Conservation (phyloP, 2,329 filamentous ascomycete species). For the Exophiala sp. region DNA sequence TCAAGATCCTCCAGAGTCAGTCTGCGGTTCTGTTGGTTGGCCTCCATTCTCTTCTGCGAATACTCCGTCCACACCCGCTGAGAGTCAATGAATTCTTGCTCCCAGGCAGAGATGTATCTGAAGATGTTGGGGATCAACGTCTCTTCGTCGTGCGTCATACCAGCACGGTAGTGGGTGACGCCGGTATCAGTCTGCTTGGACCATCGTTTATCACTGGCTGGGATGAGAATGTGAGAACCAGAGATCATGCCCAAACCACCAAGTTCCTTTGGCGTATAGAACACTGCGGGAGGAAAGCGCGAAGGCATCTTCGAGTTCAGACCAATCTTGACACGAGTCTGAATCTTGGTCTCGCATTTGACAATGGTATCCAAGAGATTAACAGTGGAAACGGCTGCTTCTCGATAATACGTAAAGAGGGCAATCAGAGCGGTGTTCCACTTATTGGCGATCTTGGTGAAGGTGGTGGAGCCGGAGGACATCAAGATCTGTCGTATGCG, state of each 20-base stretch:
- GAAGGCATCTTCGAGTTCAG: constrained; percentile 99
- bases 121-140: constrained; percentile 98
- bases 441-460: constrained; percentile 99
- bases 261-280: constrained; percentile 97
- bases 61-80: constrained; percentile 99
- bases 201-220: constrained; percentile 95
- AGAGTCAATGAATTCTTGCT: constrained; percentile 97
- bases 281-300: constrained; percentile 94
- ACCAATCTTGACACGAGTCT: constrained; percentile 97
- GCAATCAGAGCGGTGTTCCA: constrained; percentile 98
- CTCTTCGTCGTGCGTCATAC: constrained; percentile 98
- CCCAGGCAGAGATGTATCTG: constrained; percentile 98
- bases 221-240: constrained; percentile 94
- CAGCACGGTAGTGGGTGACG: constrained; percentile 91
- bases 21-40: constrained; percentile 92
- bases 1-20: constrained; percentile 93
- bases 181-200: constrained; percentile 96
- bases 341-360: constrained; percentile 99
- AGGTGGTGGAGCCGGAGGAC: constrained; percentile 98
- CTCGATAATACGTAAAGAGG: constrained; percentile 96
- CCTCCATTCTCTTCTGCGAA: constrained; percentile 93
- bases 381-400: constrained; percentile 92
- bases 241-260: constrained; percentile 99
- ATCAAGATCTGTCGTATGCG: constrained; percentile 96
- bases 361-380: constrained; percentile 94